Evolutionary conservation across 2,329 filamentous ascomycete species (phyloP).

Genomic region (Calonectria naviculata): DNA sequence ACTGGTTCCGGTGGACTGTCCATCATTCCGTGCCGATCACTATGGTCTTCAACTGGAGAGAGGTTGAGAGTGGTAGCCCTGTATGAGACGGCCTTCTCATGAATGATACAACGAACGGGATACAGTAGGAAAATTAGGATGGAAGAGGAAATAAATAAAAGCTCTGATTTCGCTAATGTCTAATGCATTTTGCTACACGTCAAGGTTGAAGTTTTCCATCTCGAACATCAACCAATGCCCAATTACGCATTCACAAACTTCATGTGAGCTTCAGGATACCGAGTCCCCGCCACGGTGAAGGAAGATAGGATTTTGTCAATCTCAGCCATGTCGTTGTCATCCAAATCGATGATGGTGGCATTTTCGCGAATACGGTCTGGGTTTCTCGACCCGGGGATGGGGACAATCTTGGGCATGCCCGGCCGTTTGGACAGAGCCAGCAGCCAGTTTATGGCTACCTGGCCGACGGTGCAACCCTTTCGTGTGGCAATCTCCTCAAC

Average conservation of each 20-base stretch:
- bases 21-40: constrained; percentile 50
- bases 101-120: constrained; percentile 16
- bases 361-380: constrained; percentile 71
- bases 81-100: constrained; percentile 38
- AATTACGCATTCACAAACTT: constrained; percentile 29
- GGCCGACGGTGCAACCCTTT: constrained; percentile 70
- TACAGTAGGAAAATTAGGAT: constrained; percentile 20
- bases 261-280: constrained; percentile 54
- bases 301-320: constrained; percentile 61
- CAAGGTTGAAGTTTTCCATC: too few relatives aligned
- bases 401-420: constrained; percentile 69
- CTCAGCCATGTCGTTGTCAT: constrained; percentile 59
- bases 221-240: background rate
- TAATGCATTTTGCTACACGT: background rate
- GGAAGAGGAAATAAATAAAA: constrained; percentile 12
- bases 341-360: constrained; percentile 59
- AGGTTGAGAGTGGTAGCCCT: constrained; percentile 48
- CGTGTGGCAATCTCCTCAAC: constrained; percentile 66
- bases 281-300: constrained; percentile 59
- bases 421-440: constrained; percentile 59
- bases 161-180: background rate
- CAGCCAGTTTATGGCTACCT: constrained; percentile 76
- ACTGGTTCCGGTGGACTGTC: constrained; percentile 23
- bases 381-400: constrained; percentile 74
- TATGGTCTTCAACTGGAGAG: constrained; percentile 47